Conservation (phyloP, 345 rosid species). For the Physaria fendleri region DNA sequence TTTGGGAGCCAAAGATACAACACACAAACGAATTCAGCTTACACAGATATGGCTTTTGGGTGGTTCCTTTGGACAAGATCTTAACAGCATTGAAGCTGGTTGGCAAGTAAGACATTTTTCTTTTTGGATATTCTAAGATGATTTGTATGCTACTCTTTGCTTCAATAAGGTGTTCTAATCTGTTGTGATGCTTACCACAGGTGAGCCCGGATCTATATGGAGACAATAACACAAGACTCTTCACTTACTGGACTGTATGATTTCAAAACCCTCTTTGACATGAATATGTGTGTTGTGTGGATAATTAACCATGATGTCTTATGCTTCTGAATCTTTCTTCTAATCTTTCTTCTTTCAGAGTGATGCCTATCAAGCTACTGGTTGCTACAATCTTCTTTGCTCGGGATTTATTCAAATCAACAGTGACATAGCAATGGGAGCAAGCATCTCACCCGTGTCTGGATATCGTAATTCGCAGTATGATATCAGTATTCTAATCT, state of each 20-base stretch:
- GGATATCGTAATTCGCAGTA: conserved; percentile 74
- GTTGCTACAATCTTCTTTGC: conserved; percentile 98
- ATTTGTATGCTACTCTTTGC: not conserved
- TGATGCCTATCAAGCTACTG: conserved; percentile 98
- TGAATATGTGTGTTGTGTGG: not conserved
- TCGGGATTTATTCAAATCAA: conserved; percentile 94
- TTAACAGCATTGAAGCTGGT: conserved; percentile 98
- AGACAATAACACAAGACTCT: conserved; percentile 96
- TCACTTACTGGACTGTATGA: conserved; percentile 99
- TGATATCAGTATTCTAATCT: conserved; percentile 89
- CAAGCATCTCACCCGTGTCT: conserved; percentile 95
- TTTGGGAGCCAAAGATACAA: conserved; percentile 96
- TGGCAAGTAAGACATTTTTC: conserved; percentile 63
- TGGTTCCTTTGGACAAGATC: conserved; percentile 97
- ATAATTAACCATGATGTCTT: not conserved
- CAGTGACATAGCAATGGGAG: conserved; percentile 94
- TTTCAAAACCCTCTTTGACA: not conserved
- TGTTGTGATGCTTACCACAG: conserved; percentile 33
- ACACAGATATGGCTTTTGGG: conserved; percentile 95
- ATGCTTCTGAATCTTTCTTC: conserved; percentile 1
- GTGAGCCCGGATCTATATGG: conserved; percentile 99
- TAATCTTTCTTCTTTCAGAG: conserved; percentile 43
- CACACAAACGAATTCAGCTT: conserved; percentile 87
- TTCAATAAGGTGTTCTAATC: not conserved
- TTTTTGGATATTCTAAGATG: not conserved